A percentile compares a stretch with the other conserved stretches of the same genome.
Conservation (phyloP, 345 rosid genomes). For the Excoecaria agallocha region DNA sequence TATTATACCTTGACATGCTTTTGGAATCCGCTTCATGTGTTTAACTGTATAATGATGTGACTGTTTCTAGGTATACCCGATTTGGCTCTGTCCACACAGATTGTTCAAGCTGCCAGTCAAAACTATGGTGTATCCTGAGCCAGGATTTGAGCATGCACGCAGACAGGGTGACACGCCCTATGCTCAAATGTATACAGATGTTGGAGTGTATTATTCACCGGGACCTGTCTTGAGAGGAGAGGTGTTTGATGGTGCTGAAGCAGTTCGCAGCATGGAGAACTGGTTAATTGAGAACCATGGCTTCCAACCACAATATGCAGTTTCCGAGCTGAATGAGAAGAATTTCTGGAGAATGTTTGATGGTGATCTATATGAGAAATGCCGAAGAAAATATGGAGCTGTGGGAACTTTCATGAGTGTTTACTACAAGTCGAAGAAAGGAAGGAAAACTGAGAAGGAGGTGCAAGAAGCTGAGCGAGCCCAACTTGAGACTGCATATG, state of each 20-base stretch:
- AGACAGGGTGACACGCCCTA: constrained; percentile 88
- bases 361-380: constrained; percentile 71
- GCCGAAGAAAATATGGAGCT: constrained; percentile 83
- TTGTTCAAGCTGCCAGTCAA: constrained; percentile 82
- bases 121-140: constrained; percentile 90
- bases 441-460: constrained; percentile 98
- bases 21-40: neutral
- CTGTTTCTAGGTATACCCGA: constrained; percentile 67
- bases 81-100: constrained; percentile 96
- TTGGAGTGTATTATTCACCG: constrained; percentile 94
- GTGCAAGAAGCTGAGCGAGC: constrained; percentile 93
- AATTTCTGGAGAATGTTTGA: constrained; percentile 98
- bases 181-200: constrained; percentile 96
- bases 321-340: constrained; percentile 86
- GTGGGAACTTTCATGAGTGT: constrained; percentile 98
- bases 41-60: neutral
- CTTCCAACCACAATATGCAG: constrained; percentile 95
- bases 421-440: constrained; percentile 96
- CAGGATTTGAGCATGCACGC: constrained; percentile 82
- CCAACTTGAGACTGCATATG: constrained; percentile 65
- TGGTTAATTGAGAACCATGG: constrained; percentile 96
- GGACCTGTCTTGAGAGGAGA: constrained; percentile 94
- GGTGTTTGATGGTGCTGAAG: constrained; percentile 76
- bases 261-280: constrained; percentile 80
- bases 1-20: neutral